Conservation (phyloP, 805 yeast genomes). For the Kregervanrija fluxuum region DNA sequence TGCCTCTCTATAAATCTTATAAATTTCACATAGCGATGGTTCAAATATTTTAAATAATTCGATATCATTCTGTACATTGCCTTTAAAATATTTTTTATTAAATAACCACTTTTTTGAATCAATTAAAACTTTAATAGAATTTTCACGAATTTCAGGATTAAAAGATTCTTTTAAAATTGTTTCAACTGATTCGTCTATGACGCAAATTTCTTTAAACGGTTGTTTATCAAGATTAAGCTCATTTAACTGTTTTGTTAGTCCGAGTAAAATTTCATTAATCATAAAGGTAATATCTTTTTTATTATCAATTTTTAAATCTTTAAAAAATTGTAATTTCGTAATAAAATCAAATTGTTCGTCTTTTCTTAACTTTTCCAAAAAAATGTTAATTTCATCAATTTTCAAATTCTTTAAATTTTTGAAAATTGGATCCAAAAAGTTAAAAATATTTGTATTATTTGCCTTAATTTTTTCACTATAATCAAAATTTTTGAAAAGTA, state of each 20-base stretch:
- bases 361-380: slow-evolving; percentile 14
- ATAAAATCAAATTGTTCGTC: slow-evolving; percentile 22
- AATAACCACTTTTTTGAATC: slow-evolving; percentile 30
- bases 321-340: slow-evolving; percentile 6
- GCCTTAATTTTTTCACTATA: slow-evolving; percentile 7
- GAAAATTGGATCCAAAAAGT: slow-evolving; percentile 21
- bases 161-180: slow-evolving; percentile 30
- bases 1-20: slow-evolving; percentile 71
- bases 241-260: slow-evolving; percentile 13
- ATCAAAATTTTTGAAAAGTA: slow-evolving; percentile 17
- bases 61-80: slow-evolving; percentile 10
- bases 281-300: slow-evolving; percentile 7
- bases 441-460: slow-evolving; percentile 8
- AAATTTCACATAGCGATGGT: slow-evolving; percentile 50
- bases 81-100: slow-evolving; percentile 10
- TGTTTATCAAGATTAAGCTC: slow-evolving; percentile 20
- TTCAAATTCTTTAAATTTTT: slow-evolving; percentile 4
- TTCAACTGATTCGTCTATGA: slow-evolving; percentile 21
- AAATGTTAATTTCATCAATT: slow-evolving; percentile 11
- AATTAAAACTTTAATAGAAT: slow-evolving; percentile 33
- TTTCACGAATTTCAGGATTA: slow-evolving; percentile 37
- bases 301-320: slow-evolving; percentile 3
- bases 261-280: slow-evolving; percentile 12
- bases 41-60: slow-evolving; percentile 32
- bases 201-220: slow-evolving; percentile 36